phyloP scores from a whole-genome alignment of 164 flowering plant genomes.

The Magnolia officinalis region DNA sequence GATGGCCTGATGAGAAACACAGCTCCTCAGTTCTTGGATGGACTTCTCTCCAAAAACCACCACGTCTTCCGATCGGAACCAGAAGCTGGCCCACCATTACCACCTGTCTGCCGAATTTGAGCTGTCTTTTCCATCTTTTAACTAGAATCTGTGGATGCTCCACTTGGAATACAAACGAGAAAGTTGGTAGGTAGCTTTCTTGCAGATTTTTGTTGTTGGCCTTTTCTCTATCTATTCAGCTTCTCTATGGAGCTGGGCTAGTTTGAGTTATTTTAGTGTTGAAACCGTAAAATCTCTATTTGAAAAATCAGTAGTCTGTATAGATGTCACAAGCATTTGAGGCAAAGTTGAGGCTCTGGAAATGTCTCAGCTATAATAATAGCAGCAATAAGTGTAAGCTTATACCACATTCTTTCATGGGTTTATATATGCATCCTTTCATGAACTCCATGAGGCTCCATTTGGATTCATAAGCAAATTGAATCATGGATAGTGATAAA shows the following conservation, averaged over 20 bases:
- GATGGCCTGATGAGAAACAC: background rate
- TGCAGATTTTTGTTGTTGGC: background rate
- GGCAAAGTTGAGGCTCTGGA: background rate
- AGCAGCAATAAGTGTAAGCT: no score
- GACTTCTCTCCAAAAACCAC: background rate
- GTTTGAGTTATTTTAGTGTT: background rate
- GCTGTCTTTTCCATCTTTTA: background rate
- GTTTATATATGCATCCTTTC: no score
- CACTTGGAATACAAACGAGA: background rate
- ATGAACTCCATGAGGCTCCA: no score
- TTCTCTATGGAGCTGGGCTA: background rate
- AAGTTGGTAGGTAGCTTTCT: constrained; percentile 7
- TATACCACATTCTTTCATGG: no score
- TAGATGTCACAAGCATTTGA: background rate
- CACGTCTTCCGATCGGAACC: background rate
- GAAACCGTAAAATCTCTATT: background rate
- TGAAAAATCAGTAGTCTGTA: background rate
- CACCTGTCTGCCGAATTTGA: background rate
- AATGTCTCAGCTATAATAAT: no score
- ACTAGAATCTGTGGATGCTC: background rate
- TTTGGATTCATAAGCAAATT: no score
- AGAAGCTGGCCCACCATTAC: background rate
- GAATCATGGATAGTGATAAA: no score
- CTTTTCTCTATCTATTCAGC: background rate
- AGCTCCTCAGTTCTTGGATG: background rate